phyloP scores from a whole-genome alignment of 1,284 basidiomycete genomes.

The Boletus sp. region DNA sequence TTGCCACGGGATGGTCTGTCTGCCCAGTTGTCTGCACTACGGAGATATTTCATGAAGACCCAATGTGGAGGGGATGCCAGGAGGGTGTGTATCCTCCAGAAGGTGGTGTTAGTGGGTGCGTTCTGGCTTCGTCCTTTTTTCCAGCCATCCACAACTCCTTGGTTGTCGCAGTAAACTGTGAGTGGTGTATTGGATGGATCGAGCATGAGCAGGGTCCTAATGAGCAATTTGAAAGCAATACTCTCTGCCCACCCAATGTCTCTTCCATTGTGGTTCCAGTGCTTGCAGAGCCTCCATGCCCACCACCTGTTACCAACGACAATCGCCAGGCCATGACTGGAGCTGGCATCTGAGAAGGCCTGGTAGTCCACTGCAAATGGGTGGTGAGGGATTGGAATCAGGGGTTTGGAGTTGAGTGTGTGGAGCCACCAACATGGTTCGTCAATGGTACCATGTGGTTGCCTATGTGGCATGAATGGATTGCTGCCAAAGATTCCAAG shows the following conservation, averaged over 20 bases:
- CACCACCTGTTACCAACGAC: not conserved
- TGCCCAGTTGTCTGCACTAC: conserved; percentile 28
- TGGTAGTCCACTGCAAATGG: not conserved
- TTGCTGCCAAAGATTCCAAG: not conserved
- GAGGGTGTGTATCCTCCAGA: too few relatives aligned
- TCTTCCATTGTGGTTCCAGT: not conserved
- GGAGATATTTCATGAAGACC: conserved; percentile 33
- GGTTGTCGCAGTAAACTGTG: too few relatives aligned
- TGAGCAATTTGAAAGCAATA: conserved; percentile 20
- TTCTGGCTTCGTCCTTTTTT: too few relatives aligned
- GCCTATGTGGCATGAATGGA: not conserved
- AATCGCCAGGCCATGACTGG: conserved; percentile 16
- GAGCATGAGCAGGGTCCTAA: too few relatives aligned
- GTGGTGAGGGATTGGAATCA: not conserved
- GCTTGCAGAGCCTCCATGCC: conserved; percentile 12
- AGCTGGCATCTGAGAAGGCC: conserved; percentile 24
- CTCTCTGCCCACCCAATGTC: conserved; percentile 29
- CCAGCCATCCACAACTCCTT: too few relatives aligned
- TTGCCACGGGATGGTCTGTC: conserved; percentile 25
- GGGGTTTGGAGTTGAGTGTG: not conserved
- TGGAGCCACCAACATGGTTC: not conserved
- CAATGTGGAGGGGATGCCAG: too few relatives aligned
- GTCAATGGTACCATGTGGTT: not conserved
- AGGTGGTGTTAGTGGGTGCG: too few relatives aligned
- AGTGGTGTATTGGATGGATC: too few relatives aligned